These are phyloP conservation scores for Aureobasidium sp. DNA, from an alignment of 2,329 filamentous ascomycete species.

Conservation along the genomic window DNA sequence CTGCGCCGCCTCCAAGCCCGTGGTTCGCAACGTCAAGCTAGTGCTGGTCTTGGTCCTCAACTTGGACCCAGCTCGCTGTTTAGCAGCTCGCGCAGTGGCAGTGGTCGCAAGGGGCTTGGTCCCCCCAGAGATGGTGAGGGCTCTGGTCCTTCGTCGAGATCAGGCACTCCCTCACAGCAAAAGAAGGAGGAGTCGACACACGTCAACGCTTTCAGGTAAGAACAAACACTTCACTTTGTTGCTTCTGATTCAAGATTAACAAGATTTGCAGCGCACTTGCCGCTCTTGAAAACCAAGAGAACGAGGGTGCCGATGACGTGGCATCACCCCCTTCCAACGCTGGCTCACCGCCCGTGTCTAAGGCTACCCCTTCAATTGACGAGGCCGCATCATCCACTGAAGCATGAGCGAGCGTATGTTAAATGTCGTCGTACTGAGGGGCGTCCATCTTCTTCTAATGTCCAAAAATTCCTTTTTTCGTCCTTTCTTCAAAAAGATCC, in stretches of 20 bases:
- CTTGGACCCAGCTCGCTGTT: constrained; percentile 79
- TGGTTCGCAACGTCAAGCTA: constrained; percentile 55
- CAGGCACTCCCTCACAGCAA: constrained; percentile 67
- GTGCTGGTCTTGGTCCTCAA: constrained; percentile 49
- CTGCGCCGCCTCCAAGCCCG: constrained; percentile 71
- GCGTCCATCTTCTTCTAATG: constrained; percentile 14
- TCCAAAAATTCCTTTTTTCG: constrained; percentile 16
- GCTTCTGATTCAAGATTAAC: constrained; percentile 27
- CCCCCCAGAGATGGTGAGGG: constrained; percentile 74
- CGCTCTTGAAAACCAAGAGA: constrained; percentile 45
- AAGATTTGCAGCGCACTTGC: constrained; percentile 39
- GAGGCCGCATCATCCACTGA: constrained; percentile 33
- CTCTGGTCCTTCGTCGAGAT: constrained; percentile 70
- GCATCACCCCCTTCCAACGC: constrained; percentile 52
- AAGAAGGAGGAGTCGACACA: constrained; percentile 55
- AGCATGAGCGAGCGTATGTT: constrained; percentile 22
- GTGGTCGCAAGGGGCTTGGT: constrained; percentile 68
- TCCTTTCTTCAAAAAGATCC: constrained; percentile 1
- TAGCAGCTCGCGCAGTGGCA: constrained; percentile 74
- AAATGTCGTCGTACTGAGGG: neutral
- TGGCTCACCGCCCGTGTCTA: constrained; percentile 27
- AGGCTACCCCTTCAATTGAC: constrained; percentile 31
- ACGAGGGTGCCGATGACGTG: constrained; percentile 50
- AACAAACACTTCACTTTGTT: constrained; percentile 8
- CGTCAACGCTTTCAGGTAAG: constrained; percentile 92